These are phyloP conservation scores for Mesotaenium endlicherianum DNA, from an alignment of 139 green algal genomes.

Conservation along the genomic window DNA sequence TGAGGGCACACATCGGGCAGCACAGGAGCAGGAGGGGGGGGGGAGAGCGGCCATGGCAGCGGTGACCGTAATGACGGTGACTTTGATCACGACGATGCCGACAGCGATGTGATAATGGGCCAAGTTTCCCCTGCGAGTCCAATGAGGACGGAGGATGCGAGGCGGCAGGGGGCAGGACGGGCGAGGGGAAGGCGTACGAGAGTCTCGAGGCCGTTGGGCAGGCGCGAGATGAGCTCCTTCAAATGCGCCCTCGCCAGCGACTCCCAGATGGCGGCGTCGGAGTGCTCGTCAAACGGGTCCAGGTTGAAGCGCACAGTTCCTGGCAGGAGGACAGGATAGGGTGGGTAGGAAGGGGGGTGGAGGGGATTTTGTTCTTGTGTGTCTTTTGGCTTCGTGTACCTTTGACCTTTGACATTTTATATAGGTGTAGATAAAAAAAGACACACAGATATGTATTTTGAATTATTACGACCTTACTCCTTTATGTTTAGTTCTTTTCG, in stretches of 20 bases:
- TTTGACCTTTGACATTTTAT: neutral
- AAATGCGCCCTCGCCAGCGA: conserved; percentile 73
- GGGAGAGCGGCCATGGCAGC: neutral
- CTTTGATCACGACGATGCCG: neutral
- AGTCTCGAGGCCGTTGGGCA: conserved; percentile 16
- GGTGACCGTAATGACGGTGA: neutral
- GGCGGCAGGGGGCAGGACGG: neutral
- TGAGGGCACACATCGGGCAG: neutral
- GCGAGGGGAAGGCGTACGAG: conserved; percentile 4
- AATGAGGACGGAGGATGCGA: neutral
- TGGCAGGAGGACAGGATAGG: neutral
- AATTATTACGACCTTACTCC: too few relatives aligned
- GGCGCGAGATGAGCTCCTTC: conserved; percentile 47
- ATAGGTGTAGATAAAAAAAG: neutral
- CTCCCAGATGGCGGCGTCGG: conserved; percentile 78
- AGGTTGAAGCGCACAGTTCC: conserved; percentile 83
- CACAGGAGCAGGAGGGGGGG: neutral
- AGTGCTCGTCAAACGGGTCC: conserved; percentile 76
- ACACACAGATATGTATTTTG: too few relatives aligned
- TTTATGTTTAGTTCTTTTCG: too few relatives aligned
- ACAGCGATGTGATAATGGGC: neutral
- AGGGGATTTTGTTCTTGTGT: neutral
- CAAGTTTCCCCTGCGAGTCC: neutral
- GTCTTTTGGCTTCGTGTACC: neutral
- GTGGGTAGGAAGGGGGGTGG: neutral